These are phyloP conservation scores for Thamnidium elegans DNA, from an alignment of 192 early-diverging fungal genomes.

Conservation along the genomic window DNA sequence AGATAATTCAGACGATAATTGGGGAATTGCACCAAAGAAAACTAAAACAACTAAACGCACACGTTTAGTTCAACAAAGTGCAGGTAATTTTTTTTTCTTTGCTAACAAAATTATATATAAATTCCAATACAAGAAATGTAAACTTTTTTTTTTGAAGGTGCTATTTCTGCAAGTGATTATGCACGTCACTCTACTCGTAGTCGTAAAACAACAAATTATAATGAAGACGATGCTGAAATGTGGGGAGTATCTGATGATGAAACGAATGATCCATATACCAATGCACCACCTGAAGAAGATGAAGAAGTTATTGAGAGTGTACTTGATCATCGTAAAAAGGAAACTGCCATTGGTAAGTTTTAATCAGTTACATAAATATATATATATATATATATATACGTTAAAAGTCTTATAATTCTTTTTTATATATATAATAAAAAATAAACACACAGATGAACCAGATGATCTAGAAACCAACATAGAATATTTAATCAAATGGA, in stretches of 20 bases:
- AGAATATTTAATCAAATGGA: conserved; percentile 95
- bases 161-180: conserved; percentile 8
- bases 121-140: neutral
- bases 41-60: neutral
- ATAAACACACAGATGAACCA: conserved; percentile 24
- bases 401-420: conserved; percentile 3
- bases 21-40: neutral
- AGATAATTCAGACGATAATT: neutral
- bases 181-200: conserved; percentile 39
- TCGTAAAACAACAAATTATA: conserved; percentile 35
- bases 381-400: no score
- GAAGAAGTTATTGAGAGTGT: conserved; percentile 57
- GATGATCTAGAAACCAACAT: conserved; percentile 52
- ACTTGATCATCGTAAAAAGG: conserved; percentile 43
- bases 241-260: conserved; percentile 40
- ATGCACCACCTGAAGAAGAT: conserved; percentile 39
- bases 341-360: conserved; percentile 30
- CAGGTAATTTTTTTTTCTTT: no score
- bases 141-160: neutral
- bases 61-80: neutral
- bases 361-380: no score
- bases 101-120: neutral
- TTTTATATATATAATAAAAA: neutral
- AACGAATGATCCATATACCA: conserved; percentile 11
- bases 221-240: conserved; percentile 43